A percentile compares a stretch with the other conserved stretches of the same genome.
These are phyloP conservation scores for Aspergillus carbonarius DNA, from an alignment of 2,329 filamentous ascomycete species.

Conservation along the genomic window DNA sequence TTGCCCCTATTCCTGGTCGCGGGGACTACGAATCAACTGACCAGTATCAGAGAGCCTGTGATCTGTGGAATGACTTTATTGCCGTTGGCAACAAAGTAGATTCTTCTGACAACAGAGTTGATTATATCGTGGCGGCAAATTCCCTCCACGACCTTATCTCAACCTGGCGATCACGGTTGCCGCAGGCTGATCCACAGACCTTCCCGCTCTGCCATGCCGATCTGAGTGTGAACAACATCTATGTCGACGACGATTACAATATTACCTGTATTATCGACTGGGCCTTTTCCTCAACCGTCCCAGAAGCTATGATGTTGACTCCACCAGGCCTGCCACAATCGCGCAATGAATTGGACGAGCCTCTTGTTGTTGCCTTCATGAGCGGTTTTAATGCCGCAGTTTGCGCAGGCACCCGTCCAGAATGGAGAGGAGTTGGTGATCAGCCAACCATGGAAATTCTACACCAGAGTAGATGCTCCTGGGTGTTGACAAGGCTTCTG, in stretches of 20 bases:
- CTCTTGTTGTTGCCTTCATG: conserved; percentile 9
- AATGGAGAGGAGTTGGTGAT: background rate
- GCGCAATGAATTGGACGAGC: conserved; percentile 14
- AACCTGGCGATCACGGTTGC: background rate
- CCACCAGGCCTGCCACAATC: conserved; percentile 24
- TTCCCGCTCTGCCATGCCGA: conserved; percentile 33
- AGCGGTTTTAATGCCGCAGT: conserved; percentile 8
- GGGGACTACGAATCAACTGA: conserved; percentile 11
- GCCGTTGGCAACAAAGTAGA: conserved; percentile 23
- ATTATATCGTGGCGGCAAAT: conserved; percentile 24
- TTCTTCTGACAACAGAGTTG: conserved; percentile 23
- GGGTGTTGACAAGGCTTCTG: conserved; percentile 20
- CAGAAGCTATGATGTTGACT: conserved; percentile 19
- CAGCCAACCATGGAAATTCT: conserved; percentile 13
- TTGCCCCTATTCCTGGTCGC: conserved; percentile 15
- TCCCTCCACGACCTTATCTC: conserved; percentile 19
- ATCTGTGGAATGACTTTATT: conserved; percentile 28
- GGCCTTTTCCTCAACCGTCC: conserved; percentile 24
- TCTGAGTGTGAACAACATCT: conserved; percentile 42
- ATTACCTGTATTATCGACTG: conserved; percentile 36
- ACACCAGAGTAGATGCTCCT: conserved; percentile 11
- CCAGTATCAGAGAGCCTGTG: conserved; percentile 17
- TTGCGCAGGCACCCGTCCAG: background rate
- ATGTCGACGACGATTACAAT: conserved; percentile 33
- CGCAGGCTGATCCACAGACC: background rate